Conservation (phyloP, 1,139 yeast species). For the Debaryomyces udenii region DNA sequence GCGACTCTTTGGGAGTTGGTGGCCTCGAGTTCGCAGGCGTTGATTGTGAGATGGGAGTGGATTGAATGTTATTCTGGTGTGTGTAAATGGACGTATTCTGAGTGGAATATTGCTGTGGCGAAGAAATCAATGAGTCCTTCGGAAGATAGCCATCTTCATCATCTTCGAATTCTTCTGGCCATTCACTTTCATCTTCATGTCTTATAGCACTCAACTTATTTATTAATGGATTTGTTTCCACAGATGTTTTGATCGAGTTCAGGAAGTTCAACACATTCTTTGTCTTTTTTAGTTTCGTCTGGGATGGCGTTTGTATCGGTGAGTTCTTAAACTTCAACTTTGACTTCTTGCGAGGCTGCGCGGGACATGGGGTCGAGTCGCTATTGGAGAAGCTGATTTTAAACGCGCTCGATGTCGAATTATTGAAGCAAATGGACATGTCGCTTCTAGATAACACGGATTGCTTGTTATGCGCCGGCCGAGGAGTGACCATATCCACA, state of each 20-base stretch:
- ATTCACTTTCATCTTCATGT: slow-evolving; percentile 13
- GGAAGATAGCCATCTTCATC: slow-evolving; percentile 12
- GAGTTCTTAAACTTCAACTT: slow-evolving; percentile 26
- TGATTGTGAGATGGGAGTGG: slow-evolving; percentile 39
- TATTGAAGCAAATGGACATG: slow-evolving; percentile 9
- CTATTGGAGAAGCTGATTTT: slow-evolving; percentile 32
- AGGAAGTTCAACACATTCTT: slow-evolving; percentile 27
- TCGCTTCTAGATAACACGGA: slow-evolving; percentile 1
- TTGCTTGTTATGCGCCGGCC: slow-evolving; percentile 11
- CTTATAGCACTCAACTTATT: slow-evolving; percentile 16
- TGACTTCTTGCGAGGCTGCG: slow-evolving; percentile 33
- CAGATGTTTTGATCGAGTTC: slow-evolving; percentile 27
- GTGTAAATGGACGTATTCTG: slow-evolving; percentile 14
- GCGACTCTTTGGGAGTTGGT: slow-evolving; percentile 23
- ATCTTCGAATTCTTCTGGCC: slow-evolving; percentile 15
- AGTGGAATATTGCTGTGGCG: slow-evolving; percentile 11
- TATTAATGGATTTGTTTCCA: slow-evolving; percentile 9
- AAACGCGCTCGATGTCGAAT: slow-evolving; percentile 15
- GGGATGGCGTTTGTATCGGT: slow-evolving; percentile 14
- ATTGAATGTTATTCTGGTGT: slow-evolving; percentile 13
- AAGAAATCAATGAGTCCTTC: slow-evolving; percentile 8
- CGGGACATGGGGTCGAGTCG: slow-evolving; percentile 41
- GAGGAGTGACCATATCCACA: slow-evolving; percentile 25
- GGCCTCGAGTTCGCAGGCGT: slow-evolving; percentile 38
- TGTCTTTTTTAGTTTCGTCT: slow-evolving; percentile 18